Percentiles rank a stretch among this genome's conserved stretches.
Conservation (phyloP, 306 rosid genomes). For the Rosa chinensis region DNA sequence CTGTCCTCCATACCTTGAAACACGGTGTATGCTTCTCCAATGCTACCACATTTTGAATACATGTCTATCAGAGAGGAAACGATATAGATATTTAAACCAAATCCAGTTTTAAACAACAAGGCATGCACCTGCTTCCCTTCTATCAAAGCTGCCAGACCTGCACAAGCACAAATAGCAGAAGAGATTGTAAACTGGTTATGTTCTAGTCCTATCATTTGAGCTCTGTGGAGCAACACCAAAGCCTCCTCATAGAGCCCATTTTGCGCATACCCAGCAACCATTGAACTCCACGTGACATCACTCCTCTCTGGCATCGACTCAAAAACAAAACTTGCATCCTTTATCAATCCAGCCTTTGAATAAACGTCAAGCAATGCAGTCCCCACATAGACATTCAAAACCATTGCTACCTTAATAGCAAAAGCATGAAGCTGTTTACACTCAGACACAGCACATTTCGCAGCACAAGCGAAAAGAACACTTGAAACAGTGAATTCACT, state of each 20-base stretch:
- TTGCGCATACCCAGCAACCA: slow-evolving; percentile 73
- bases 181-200: slow-evolving; percentile 63
- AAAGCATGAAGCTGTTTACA: slow-evolving; percentile 74
- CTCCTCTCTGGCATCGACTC: slow-evolving; percentile 63
- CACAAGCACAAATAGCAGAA: slow-evolving; percentile 74
- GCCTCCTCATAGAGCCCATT: slow-evolving; percentile 73
- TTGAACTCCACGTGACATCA: slow-evolving; percentile 89
- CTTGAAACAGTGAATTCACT: slow-evolving; percentile 86
- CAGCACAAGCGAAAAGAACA: slow-evolving; percentile 74
- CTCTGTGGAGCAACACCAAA: slow-evolving; percentile 56
- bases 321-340: slow-evolving; percentile 59
- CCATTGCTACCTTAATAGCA: slow-evolving; percentile 60
- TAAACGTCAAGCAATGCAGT: slow-evolving; percentile 81
- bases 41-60: slow-evolving; percentile 89
- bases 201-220: slow-evolving; percentile 46
- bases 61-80: slow-evolving; percentile 73
- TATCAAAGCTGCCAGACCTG: slow-evolving; percentile 62
- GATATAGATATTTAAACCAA: slow-evolving; percentile 49
- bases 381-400: slow-evolving; percentile 75
- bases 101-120: slow-evolving; percentile 57
- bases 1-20: slow-evolving; percentile 51
- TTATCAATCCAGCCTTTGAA: slow-evolving; percentile 62
- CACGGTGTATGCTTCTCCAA: slow-evolving; percentile 59
- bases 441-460: slow-evolving; percentile 51
- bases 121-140: slow-evolving; percentile 83